Evolutionary conservation across 768 basidiomycete species (phyloP).

Genomic region (Daedaleopsis nitida): DNA sequence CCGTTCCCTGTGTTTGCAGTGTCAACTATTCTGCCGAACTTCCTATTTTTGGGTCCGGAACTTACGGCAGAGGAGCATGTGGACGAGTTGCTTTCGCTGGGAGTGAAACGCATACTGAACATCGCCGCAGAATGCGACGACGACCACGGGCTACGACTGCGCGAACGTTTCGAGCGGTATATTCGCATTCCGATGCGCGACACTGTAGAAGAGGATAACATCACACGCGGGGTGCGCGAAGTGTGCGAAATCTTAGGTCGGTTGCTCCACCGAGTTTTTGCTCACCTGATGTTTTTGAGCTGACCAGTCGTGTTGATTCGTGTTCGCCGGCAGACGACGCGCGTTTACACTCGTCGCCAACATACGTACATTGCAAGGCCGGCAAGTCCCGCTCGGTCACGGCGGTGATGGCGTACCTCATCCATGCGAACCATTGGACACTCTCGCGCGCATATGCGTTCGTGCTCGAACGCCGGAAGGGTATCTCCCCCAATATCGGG

Average conservation of each 20-base stretch:
- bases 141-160: constrained; percentile 70
- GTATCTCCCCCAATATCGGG: constrained; percentile 96
- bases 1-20: constrained; percentile 72
- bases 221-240: constrained; percentile 77
- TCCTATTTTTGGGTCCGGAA: constrained; percentile 92
- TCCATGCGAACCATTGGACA: constrained; percentile 97
- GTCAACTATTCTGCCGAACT: constrained; percentile 88
- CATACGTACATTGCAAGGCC: constrained; percentile 95
- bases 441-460: constrained; percentile 89
- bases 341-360: constrained; percentile 81
- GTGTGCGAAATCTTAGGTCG: constrained; percentile 86
- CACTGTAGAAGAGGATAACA: constrained; percentile 92
- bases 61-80: constrained; percentile 75
- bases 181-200: constrained; percentile 91
- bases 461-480: constrained; percentile 89
- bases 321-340: constrained; percentile 71
- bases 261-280: constrained; percentile 26
- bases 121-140: constrained; percentile 91
- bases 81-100: constrained; percentile 67
- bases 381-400: constrained; percentile 96
- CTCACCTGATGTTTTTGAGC: neutral
- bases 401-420: constrained; percentile 95
- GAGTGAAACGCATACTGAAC: constrained; percentile 88
- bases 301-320: neutral
- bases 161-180: constrained; percentile 80